Evolutionary conservation across 805 yeast species (phyloP), one percentile per base, ranked within the genome.

Genomic region (Sungouiozyma intestinalis): DNA sequence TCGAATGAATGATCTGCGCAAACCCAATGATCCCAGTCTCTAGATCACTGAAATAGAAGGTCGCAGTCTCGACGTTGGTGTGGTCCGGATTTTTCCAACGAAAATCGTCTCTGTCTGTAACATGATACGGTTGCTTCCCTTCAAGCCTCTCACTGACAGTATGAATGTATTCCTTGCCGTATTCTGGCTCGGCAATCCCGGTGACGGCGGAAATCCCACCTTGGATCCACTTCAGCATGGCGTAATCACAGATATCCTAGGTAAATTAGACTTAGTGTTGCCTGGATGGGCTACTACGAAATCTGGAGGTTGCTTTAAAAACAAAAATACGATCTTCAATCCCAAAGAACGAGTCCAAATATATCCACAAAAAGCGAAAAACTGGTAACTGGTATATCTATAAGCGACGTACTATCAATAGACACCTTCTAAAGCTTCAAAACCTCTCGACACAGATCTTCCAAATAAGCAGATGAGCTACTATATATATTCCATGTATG

Each of bases 151-250:
- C 75, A 35, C 83, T 75, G 44, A 88, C 77, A n/a, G 97, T 76
- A 55, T 82, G 90, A 51, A 92, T 85, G 34, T 94, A 94, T 40
- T 82, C 95, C 34, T 81, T 74, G 41, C 98, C 98, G 56, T 92
- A 92, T 58, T 83, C 95, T 19, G 98, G 98, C 63, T 92, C 98
- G 2, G 95, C 96, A 11, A 94, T 77, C 42, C 98, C 98, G 4
- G 97, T 90, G 37, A 87, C 92, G 4, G 94, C 92, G n/a, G 97
- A 85, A 41, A 84, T 71, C 51, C 87, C 75, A 48, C 86, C 81
- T 68, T 82, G 88, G 45, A 82, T 82, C 87, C 87, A 82, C 74
- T 78, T 81, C 41, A 81, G 66, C 88, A 81, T 81, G 33, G 37
- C 46, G 14, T 16, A n/a, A n/a, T n/a, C n/a, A n/a, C n/a, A n/a